phyloP scores from a whole-genome alignment of 257 asterid species.

The Jacaranda mimosifolia region DNA sequence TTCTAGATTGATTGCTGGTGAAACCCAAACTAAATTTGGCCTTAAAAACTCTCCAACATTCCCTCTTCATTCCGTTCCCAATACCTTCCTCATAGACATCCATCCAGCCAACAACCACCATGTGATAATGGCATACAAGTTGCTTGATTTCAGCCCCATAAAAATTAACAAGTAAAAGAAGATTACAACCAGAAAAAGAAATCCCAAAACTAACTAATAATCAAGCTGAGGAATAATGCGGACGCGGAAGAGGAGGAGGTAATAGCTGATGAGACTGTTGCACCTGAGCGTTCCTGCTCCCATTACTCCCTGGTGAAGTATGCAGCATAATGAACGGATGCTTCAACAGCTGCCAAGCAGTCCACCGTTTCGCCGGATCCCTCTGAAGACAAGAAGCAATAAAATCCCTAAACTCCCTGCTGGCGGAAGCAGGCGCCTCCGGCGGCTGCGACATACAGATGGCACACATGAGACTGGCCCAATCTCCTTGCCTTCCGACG shows the following conservation, averaged over 20 bases:
- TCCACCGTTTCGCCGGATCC: conserved; percentile 61
- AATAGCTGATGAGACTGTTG: conserved; percentile 65
- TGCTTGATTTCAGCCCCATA: conserved; percentile 38
- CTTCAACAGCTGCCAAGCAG: conserved; percentile 57
- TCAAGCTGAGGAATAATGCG: conserved; percentile 68
- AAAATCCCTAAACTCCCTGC: conserved; percentile 73
- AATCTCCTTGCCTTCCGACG: conserved; percentile 85
- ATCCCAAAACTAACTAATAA: conserved; percentile 26
- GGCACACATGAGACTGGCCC: conserved; percentile 92
- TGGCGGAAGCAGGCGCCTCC: conserved; percentile 74
- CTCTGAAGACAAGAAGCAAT: conserved; percentile 67
- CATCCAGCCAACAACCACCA: conserved; percentile 36
- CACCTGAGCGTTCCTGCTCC: conserved; percentile 36
- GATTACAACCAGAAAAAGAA: conserved; percentile 3
- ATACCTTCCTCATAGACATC: conserved; percentile 30
- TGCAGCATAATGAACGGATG: conserved; percentile 66
- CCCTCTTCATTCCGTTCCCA: conserved; percentile 8
- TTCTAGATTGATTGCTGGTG: conserved; percentile 35
- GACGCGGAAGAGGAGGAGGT: conserved; percentile 83
- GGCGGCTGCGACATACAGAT: conserved; percentile 94
- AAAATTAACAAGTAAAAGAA: conserved; percentile 18
- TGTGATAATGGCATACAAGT: conserved; percentile 27
- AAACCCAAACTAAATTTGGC: conserved; percentile 28
- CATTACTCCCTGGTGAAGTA: conserved; percentile 47
- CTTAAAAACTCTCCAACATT: conserved; percentile 18